A percentile compares a stretch with the other conserved stretches of the same genome.
These are phyloP conservation scores for Fusarium circinatum DNA, from an alignment of 2,329 filamentous ascomycete species.

Conservation along the genomic window DNA sequence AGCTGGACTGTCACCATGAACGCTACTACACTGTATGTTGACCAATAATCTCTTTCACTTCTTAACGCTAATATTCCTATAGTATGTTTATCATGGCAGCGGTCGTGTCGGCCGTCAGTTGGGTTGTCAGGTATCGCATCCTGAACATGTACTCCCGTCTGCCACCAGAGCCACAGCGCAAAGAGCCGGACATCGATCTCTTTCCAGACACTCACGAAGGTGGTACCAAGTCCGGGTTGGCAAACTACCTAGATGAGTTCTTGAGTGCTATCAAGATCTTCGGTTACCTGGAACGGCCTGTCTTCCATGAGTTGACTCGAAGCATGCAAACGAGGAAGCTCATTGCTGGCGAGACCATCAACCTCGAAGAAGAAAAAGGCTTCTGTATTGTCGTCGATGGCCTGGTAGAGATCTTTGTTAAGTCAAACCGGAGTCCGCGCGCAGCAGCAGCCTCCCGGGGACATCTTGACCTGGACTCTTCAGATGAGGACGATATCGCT, in stretches of 20 bases:
- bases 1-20: constrained; percentile 99
- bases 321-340: constrained; percentile 99
- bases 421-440: constrained; percentile 73
- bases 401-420: constrained; percentile 96
- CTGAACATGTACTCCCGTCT: constrained; percentile 96
- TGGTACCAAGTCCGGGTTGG: constrained; percentile 87
- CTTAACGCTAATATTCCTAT: constrained; percentile 19
- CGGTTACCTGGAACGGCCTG: constrained; percentile 93
- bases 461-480: constrained; percentile 51
- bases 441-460: constrained; percentile 43
- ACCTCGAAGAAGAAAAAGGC: constrained; percentile 96
- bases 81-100: constrained; percentile 81
- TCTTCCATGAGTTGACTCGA: constrained; percentile 96
- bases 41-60: not conserved
- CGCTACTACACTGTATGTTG: constrained; percentile 86
- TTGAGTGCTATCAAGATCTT: constrained; percentile 99
- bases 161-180: constrained; percentile 92
- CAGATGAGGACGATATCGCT: constrained; percentile 74
- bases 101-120: constrained; percentile 86
- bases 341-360: constrained; percentile 93
- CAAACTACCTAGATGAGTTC: constrained; percentile 98
- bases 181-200: constrained; percentile 93
- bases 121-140: constrained; percentile 94
- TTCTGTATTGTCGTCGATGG: constrained; percentile 98
- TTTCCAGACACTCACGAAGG: constrained; percentile 94